These are phyloP conservation scores for Fusarium nisikadoi DNA, from an alignment of 2,329 filamentous ascomycete species.

Conservation along the genomic window DNA sequence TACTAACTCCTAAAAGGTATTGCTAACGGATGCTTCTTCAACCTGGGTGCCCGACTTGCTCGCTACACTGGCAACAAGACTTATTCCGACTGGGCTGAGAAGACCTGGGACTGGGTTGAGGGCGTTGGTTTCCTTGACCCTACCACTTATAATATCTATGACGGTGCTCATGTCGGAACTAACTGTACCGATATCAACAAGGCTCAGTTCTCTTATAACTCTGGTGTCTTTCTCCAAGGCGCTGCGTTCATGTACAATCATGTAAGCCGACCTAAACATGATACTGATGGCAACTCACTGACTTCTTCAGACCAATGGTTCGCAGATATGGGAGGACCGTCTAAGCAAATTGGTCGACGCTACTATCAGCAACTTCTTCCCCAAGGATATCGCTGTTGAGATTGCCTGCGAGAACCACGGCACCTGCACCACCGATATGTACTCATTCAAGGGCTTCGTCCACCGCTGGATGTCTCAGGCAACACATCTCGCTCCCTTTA, in stretches of 20 bases:
- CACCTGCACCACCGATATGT: conserved; percentile 71
- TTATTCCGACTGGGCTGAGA: conserved; percentile 72
- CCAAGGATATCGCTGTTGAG: conserved; percentile 67
- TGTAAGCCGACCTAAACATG: conserved; percentile 46
- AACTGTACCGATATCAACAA: conserved; percentile 67
- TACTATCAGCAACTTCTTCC: conserved; percentile 62
- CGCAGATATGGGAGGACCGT: conserved; percentile 62
- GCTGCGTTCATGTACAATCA: conserved; percentile 73
- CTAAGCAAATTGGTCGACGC: conserved; percentile 54
- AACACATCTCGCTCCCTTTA: conserved; percentile 65
- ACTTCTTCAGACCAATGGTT: conserved; percentile 56
- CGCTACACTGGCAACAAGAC: conserved; percentile 75
- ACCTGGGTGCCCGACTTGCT: conserved; percentile 74
- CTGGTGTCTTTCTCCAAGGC: conserved; percentile 67
- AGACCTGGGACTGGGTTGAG: conserved; percentile 71
- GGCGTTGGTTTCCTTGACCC: conserved; percentile 68
- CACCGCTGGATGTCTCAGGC: conserved; percentile 66
- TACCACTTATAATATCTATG: conserved; percentile 67
- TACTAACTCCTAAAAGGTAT: conserved; percentile 50
- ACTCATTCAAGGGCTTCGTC: conserved; percentile 71
- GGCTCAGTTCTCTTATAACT: conserved; percentile 70
- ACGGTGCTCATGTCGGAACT: conserved; percentile 62
- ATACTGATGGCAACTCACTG: background rate
- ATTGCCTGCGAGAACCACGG: conserved; percentile 65
- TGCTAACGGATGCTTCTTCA: conserved; percentile 72